Percentiles rank a stretch among this genome's conserved stretches.
Evolutionary conservation across 2,329 filamentous ascomycete species (phyloP).

Genomic region (Penicillium sp.): DNA sequence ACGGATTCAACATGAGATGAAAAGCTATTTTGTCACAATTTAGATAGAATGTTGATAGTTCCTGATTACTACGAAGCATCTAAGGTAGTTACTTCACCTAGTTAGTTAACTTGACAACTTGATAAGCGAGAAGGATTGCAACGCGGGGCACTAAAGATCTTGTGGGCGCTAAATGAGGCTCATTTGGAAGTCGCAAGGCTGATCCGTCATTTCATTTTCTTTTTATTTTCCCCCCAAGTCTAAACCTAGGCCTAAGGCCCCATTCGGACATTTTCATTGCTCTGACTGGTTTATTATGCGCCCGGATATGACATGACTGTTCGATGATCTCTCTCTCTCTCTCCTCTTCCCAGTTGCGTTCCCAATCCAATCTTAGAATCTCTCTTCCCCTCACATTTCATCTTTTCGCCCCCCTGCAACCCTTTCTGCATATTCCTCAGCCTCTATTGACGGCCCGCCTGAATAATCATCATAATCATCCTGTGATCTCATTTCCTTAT

Average conservation of each 20-base stretch:
- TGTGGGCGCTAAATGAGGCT: constrained; percentile 13
- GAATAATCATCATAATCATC: background rate
- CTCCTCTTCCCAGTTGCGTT: background rate
- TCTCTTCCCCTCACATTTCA: background rate
- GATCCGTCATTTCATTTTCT: constrained; percentile 4
- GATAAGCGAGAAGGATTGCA: background rate
- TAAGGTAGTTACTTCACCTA: background rate
- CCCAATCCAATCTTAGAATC: background rate
- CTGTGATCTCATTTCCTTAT: background rate
- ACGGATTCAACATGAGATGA: background rate
- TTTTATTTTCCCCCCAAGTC: background rate
- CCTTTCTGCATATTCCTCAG: background rate
- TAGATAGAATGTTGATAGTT: background rate
- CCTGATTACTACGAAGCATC: background rate
- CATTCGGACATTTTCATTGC: background rate
- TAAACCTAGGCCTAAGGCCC: background rate
- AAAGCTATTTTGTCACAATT: background rate
- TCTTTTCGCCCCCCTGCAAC: constrained; percentile 8
- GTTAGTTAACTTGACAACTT: too few relatives aligned
- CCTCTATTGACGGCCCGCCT: background rate
- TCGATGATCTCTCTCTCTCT: background rate
- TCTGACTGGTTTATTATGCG: background rate
- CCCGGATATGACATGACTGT: background rate
- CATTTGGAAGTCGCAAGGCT: constrained; percentile 7
- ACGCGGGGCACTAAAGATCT: background rate